Conservation (phyloP, 306 rosid species). For the Pterocarpus santalinus region DNA sequence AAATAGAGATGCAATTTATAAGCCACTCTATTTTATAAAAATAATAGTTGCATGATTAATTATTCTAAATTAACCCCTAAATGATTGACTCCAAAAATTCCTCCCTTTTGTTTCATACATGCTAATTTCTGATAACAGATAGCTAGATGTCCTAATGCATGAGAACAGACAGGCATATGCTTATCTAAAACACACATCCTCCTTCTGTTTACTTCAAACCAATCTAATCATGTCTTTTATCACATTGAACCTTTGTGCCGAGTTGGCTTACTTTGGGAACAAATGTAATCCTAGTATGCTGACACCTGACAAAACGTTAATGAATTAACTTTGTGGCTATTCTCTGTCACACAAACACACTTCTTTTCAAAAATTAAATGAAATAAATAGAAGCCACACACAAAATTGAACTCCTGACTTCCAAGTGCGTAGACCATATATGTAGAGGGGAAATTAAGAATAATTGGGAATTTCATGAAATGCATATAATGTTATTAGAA, state of each 20-base stretch:
- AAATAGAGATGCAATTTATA: background rate
- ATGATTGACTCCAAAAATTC: background rate
- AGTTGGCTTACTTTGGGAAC: slow-evolving; percentile 35
- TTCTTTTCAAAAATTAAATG: no score
- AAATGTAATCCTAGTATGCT: background rate
- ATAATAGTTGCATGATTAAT: background rate
- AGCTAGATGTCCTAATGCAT: slow-evolving; percentile 32
- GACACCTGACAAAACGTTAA: slow-evolving; percentile 24
- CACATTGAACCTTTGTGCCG: slow-evolving; percentile 32
- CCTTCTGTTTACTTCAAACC: slow-evolving; percentile 28
- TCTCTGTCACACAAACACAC: background rate
- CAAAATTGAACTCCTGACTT: background rate
- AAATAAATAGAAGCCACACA: no score
- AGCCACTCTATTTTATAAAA: background rate
- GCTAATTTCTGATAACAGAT: slow-evolving; percentile 16
- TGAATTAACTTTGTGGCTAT: background rate
- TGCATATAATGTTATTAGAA: slow-evolving; percentile 33
- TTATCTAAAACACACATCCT: slow-evolving; percentile 16
- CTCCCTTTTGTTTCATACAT: background rate
- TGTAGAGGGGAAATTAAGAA: background rate
- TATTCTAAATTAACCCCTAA: background rate
- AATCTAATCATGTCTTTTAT: background rate
- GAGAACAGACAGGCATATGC: background rate
- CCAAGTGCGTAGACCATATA: background rate
- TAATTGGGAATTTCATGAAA: background rate